Evolutionary conservation across 345 rosid genomes (phyloP).

Genomic region (Melaleuca quinquenervia): DNA sequence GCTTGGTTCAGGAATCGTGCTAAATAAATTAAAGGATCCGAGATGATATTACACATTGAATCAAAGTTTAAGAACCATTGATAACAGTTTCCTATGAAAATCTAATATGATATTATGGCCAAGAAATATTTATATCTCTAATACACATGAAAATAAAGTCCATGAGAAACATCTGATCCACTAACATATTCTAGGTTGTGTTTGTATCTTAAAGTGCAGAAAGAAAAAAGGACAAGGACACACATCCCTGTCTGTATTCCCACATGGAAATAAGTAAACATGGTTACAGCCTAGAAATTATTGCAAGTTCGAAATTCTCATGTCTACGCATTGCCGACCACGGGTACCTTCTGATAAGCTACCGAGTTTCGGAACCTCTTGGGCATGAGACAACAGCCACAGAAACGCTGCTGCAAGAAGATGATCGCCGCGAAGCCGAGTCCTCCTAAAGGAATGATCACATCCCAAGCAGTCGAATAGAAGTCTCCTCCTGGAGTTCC

Average conservation of each 20-base stretch:
- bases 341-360: constrained; percentile 25
- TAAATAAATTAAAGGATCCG: background rate
- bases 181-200: background rate
- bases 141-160: background rate
- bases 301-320: background rate
- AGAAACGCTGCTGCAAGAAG: constrained; percentile 33
- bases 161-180: background rate
- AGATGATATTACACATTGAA: accelerated
- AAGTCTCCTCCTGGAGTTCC: constrained; percentile 23
- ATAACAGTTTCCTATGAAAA: background rate
- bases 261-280: background rate
- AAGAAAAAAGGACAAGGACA: background rate
- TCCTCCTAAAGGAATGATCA: constrained; percentile 15
- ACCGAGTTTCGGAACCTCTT: constrained; percentile 8
- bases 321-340: background rate
- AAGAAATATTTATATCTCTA: background rate
- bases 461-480: constrained; percentile 33
- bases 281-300: background rate
- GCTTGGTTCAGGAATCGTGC: too few species aligned
- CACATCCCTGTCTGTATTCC: background rate
- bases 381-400: constrained; percentile 35
- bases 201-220: background rate
- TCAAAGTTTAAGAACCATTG: background rate
- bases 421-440: constrained; percentile 24
- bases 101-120: background rate